Percentiles rank a stretch among this genome's conserved stretches.
These are phyloP conservation scores for Schwanniomyces sp. DNA, from an alignment of 805 yeast species.

Conservation along the genomic window DNA sequence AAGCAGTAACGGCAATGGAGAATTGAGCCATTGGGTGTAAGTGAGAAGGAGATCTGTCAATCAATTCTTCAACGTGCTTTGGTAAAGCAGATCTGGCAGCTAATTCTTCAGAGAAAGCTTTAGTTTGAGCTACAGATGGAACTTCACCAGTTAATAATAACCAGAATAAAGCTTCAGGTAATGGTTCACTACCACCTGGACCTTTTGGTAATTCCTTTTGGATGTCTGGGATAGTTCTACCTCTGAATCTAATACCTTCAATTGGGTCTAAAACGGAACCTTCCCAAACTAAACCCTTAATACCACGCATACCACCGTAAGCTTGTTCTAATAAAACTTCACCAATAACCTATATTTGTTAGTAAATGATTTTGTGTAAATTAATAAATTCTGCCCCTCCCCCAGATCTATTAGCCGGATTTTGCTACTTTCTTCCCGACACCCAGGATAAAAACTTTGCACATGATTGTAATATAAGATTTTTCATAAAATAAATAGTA, in stretches of 20 bases:
- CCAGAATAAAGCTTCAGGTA: constrained; percentile 81
- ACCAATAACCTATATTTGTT: constrained; percentile 37
- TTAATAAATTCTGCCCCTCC: background rate
- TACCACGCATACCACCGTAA: constrained; percentile 81
- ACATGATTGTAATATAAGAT: background rate
- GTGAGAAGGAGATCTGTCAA: constrained; percentile 63
- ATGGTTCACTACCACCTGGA: constrained; percentile 57
- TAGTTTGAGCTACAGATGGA: constrained; percentile 61
- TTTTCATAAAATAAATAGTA: background rate
- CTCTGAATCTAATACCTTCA: constrained; percentile 78
- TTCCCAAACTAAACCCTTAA: constrained; percentile 75
- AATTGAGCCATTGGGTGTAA: constrained; percentile 86
- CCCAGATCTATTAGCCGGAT: background rate
- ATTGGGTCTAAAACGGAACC: constrained; percentile 75
- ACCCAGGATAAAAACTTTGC: background rate
- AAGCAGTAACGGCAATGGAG: constrained; percentile 71
- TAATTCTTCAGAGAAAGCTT: constrained; percentile 56
- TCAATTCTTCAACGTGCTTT: constrained; percentile 55
- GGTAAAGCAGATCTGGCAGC: constrained; percentile 69
- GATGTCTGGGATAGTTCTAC: constrained; percentile 71
- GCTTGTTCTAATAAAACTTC: constrained; percentile 46
- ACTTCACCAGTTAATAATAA: constrained; percentile 70
- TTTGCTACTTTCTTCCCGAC: background rate
- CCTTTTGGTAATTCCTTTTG: constrained; percentile 64
- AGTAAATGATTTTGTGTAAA: constrained; percentile 9